Conservation (phyloP, 495 filamentous ascomycete species). For the Thermothielavioides terrestris region DNA sequence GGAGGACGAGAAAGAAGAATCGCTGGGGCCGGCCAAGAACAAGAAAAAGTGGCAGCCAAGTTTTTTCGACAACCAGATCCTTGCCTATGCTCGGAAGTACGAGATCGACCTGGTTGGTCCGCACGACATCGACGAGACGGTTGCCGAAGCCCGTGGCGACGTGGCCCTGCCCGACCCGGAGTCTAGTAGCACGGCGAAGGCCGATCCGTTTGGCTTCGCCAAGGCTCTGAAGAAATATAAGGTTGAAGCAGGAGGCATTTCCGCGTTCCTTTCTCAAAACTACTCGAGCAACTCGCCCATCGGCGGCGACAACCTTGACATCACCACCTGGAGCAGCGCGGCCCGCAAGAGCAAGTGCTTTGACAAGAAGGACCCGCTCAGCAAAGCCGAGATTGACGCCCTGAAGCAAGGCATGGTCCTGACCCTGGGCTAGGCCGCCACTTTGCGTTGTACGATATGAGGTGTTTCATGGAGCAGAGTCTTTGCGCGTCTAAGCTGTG, state of each 20-base stretch:
- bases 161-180: conserved; percentile 13
- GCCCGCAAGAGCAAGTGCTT: conserved; percentile 22
- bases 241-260: background rate
- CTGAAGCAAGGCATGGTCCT: conserved; percentile 27
- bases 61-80: conserved; percentile 11
- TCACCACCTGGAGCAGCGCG: conserved; percentile 26
- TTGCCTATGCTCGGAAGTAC: conserved; percentile 20
- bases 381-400: conserved; percentile 20
- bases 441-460: background rate
- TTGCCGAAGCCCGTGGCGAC: conserved; percentile 8
- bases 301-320: conserved; percentile 29
- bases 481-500: no score
- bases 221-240: conserved; percentile 15
- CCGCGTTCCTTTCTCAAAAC: background rate
- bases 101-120: conserved; percentile 20
- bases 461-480: background rate
- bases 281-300: conserved; percentile 8
- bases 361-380: conserved; percentile 24
- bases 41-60: conserved; percentile 17
- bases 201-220: conserved; percentile 13
- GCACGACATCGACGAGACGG: conserved; percentile 19
- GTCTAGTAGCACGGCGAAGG: conserved; percentile 12
- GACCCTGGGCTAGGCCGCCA: conserved; percentile 4
- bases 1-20: background rate
- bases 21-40: conserved; percentile 12